Conservation (phyloP, 805 yeast species). For the Lachancea sp. region DNA sequence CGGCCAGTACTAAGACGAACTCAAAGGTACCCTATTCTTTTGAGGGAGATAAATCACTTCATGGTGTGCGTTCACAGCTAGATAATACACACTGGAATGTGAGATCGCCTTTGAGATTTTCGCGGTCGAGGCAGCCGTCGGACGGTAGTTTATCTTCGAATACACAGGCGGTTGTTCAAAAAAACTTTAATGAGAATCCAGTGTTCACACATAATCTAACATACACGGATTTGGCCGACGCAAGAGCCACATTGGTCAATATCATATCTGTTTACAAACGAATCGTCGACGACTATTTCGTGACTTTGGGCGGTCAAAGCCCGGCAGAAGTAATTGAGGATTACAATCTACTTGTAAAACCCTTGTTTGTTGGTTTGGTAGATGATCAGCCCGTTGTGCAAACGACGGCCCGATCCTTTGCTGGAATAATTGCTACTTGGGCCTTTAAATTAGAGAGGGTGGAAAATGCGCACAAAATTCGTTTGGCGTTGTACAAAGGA, state of each 20-base stretch:
- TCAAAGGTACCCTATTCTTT: slow-evolving; percentile 2
- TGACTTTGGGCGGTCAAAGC: slow-evolving; percentile 19
- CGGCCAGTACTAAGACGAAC: not conserved
- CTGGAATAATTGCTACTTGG: slow-evolving; percentile 29
- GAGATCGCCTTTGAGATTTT: slow-evolving; percentile 9
- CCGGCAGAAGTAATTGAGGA: slow-evolving; percentile 18
- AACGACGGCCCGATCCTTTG: slow-evolving; percentile 34
- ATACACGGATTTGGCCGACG: slow-evolving; percentile 17
- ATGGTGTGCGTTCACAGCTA: slow-evolving; percentile 1
- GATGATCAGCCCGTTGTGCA: slow-evolving; percentile 35
- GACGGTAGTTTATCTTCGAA: slow-evolving; percentile 6
- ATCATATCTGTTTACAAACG: slow-evolving; percentile 29
- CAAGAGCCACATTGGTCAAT: slow-evolving; percentile 27
- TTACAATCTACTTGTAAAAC: slow-evolving; percentile 31
- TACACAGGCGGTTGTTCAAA: not conserved
- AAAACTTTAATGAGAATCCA: not conserved
- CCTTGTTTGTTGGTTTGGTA: slow-evolving; percentile 36
- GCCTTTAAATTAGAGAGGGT: slow-evolving; percentile 28
- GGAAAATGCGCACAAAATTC: slow-evolving; percentile 28
- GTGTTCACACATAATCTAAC: slow-evolving; percentile 1
- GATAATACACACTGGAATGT: slow-evolving; percentile 5
- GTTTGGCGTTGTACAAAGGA: slow-evolving; percentile 22
- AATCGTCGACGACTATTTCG: slow-evolving; percentile 22
- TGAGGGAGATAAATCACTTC: slow-evolving; percentile 5
- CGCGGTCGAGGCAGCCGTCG: slow-evolving; percentile 9